Base-by-base conservation (phyloP, 345 rosid species). In the Chamaenerion angustifolium region DNA sequence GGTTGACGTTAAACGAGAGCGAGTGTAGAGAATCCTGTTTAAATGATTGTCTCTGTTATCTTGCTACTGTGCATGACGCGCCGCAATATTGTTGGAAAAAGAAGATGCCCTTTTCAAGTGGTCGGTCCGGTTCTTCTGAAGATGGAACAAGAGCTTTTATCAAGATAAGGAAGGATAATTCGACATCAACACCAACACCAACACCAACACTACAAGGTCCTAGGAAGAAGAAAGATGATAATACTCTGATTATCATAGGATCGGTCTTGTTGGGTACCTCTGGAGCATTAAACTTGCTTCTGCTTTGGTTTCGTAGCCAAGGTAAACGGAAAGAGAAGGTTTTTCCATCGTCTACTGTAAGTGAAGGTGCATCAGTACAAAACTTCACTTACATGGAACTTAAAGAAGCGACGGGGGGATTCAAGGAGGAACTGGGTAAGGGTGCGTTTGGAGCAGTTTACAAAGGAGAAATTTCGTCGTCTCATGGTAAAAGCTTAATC, bases 41-140 rank as follows among this genome's bases (percentile, higher is more conserved):
- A 69, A 46, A 1, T 10, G 95, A 77, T 57, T 79, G 81, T 54
- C 67, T 68, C 11, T 85, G 84, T 40, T 77, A 61, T 10, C 77
- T 64, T 7, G 81, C 75, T 65, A 47, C 63, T 42, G 8, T 55
- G 57, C 16, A 8, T 14, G 0, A 54, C 3, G 25, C 25, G 60
- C 11, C n/a, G 23, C 0, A 23, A 5, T 5, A 31, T 5, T 76
- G 82, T 17, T 72, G 65, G 77, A 83, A 76, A 66, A 78, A 80
- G 75, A 76, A 37, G 56, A 35, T 27, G 43, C 85, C 83, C 12
- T 55, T 78, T n/a, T 64, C 66, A 0, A 70, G 70, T 25, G 83
- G 76, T 4, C 43, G 2, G 44, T n/a, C n/a, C n/a, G n/a, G n/a
- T n/a, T 6, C 42, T 42, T 60, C 55, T 56, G 56, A 12, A 1